Evolutionary conservation across 208 protist species (phyloP).

Genomic region (Leishmania major): DNA sequence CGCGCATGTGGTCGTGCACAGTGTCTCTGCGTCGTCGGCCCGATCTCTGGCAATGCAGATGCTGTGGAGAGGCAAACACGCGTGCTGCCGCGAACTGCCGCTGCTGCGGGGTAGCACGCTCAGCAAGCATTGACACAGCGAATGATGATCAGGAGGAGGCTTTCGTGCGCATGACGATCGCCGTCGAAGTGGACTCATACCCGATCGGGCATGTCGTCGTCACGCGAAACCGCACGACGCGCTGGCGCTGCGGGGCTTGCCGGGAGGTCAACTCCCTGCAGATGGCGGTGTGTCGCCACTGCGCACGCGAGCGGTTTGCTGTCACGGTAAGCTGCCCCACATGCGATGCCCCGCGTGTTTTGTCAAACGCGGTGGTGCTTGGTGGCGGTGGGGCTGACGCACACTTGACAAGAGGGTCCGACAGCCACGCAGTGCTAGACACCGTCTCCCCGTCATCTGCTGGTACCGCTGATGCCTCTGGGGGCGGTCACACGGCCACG

Average conservation of each 20-base stretch:
- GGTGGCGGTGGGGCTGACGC: not conserved
- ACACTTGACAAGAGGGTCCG: not conserved
- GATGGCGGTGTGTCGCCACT: conserved; percentile 51
- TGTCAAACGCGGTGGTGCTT: conserved; percentile 59
- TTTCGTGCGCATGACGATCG: conserved; percentile 21
- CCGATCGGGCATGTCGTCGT: conserved; percentile 59
- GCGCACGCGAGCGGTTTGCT: conserved; percentile 53
- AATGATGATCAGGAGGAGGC: not conserved
- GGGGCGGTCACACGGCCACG: not conserved
- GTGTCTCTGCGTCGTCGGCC: conserved; percentile 18
- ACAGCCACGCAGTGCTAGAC: not conserved
- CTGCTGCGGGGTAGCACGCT: conserved; percentile 31
- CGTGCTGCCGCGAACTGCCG: conserved; percentile 32
- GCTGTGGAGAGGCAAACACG: conserved; percentile 52
- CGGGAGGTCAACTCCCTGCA: conserved; percentile 72
- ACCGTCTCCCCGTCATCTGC: not conserved
- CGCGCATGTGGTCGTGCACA: conserved; percentile 6
- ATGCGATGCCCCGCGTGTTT: conserved; percentile 29
- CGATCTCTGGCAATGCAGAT: conserved; percentile 42
- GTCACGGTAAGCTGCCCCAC: conserved; percentile 45
- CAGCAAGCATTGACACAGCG: conserved; percentile 2
- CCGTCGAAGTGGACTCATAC: conserved; percentile 40
- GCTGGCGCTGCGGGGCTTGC: conserved; percentile 72
- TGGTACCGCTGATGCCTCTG: not conserved
- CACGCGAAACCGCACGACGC: conserved; percentile 51